phyloP scores from a whole-genome alignment of 108 stramenopile genomes.

The Conticribra guillardii region DNA sequence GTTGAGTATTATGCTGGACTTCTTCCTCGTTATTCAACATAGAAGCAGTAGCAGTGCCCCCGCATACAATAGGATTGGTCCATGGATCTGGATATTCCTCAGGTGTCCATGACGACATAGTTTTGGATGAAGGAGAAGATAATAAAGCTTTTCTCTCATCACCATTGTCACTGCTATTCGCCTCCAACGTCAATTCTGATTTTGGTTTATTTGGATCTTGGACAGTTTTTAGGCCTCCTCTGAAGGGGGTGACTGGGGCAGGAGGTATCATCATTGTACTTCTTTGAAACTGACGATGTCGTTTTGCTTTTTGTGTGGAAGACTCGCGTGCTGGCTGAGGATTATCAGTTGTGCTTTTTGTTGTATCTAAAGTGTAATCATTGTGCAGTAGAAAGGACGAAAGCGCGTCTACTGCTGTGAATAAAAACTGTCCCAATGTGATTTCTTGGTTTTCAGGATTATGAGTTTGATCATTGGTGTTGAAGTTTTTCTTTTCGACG shows the following conservation, averaged over 20 bases:
- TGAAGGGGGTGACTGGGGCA: conserved; percentile 31
- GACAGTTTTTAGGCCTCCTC: conserved; percentile 26
- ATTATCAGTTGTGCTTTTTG: too few relatives aligned
- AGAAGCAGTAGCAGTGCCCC: conserved; percentile 32
- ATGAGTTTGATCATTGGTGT: too few relatives aligned
- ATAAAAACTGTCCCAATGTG: too few relatives aligned
- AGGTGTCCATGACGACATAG: conserved; percentile 35
- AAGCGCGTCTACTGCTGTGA: too few relatives aligned
- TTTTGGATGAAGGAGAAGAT: not conserved
- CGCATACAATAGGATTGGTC: conserved; percentile 43
- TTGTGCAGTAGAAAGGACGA: too few relatives aligned
- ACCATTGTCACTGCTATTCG: not conserved
- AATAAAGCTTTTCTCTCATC: not conserved
- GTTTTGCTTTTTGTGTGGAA: too few relatives aligned
- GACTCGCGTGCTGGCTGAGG: too few relatives aligned
- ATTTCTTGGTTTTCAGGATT: too few relatives aligned
- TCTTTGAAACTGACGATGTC: too few relatives aligned
- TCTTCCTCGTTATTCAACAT: not conserved
- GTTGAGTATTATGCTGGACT: not conserved
- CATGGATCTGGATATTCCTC: conserved; percentile 52
- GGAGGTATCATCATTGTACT: conserved; percentile 30
- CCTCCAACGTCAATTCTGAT: conserved; percentile 1
- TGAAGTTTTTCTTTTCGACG: too few relatives aligned
- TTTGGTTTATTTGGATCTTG: not conserved
- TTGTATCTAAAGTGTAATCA: too few relatives aligned